These are phyloP conservation scores for Cryomyces minteri DNA, from an alignment of 495 filamentous ascomycete genomes.

Conservation along the genomic window DNA sequence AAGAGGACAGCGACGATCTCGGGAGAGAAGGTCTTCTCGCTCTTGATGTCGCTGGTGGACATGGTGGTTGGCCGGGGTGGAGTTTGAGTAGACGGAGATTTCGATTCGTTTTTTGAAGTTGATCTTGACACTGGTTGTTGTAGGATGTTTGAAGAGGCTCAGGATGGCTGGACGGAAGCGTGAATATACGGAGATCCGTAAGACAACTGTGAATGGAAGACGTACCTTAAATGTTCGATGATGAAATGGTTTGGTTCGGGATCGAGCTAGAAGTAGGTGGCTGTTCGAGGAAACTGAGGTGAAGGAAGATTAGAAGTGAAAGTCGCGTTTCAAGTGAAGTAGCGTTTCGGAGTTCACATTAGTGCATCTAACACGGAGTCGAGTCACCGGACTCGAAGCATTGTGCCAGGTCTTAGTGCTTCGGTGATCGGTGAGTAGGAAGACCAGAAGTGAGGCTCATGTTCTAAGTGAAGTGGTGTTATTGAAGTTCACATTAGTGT, in stretches of 20 bases:
- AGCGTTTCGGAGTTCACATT: neutral
- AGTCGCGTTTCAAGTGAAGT: no score
- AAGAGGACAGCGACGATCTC: conserved; percentile 7
- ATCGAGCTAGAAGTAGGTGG: neutral
- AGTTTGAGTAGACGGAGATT: neutral
- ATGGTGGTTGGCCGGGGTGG: neutral
- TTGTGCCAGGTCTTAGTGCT: no score
- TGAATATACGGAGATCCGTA: neutral
- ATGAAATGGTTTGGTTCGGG: neutral
- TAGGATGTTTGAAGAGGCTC: neutral
- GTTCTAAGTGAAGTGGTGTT: neutral
- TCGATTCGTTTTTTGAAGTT: neutral
- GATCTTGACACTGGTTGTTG: neutral
- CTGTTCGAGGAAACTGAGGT: neutral
- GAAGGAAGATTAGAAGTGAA: neutral
- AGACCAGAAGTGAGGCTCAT: no score
- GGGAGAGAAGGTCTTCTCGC: neutral
- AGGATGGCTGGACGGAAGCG: neutral
- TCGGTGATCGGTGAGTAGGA: no score
- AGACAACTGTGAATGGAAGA: neutral
- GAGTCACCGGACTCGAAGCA: no score
- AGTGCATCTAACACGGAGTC: neutral
- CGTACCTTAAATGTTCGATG: neutral
- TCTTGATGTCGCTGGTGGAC: neutral
- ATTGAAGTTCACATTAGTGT: neutral